A percentile compares a stretch with the other conserved stretches of the same genome.
These are phyloP conservation scores for Talaromyces trachyspermus DNA, from an alignment of 495 filamentous ascomycete genomes.

Conservation along the genomic window DNA sequence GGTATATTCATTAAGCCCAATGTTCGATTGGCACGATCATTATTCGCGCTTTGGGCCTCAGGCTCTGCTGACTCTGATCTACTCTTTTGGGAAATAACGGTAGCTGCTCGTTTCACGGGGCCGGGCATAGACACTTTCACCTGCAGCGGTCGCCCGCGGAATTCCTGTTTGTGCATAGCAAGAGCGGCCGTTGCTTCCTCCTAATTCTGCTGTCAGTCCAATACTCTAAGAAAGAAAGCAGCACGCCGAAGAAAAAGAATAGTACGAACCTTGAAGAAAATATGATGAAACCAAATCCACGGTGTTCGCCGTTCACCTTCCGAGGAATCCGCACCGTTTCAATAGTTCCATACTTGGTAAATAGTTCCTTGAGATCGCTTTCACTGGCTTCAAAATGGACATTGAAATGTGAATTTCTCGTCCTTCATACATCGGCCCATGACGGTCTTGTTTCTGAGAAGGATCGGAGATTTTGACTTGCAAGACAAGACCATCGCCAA, in stretches of 20 bases:
- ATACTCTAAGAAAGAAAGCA: too few relatives aligned
- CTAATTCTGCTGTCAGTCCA: slow-evolving; percentile 10
- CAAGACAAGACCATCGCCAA: slow-evolving; percentile 60
- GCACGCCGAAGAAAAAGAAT: too few relatives aligned
- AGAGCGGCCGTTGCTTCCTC: slow-evolving; percentile 62
- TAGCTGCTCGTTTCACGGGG: slow-evolving; percentile 39
- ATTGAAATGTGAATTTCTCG: slow-evolving; percentile 81
- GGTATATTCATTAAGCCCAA: slow-evolving; percentile 54
- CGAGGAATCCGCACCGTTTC: slow-evolving; percentile 58
- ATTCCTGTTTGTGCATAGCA: slow-evolving; percentile 61
- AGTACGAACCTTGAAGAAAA: slow-evolving; percentile 59
- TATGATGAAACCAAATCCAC: slow-evolving; percentile 70
- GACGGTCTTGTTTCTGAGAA: slow-evolving; percentile 62
- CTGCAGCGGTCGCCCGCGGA: slow-evolving; percentile 61
- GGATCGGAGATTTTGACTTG: slow-evolving; percentile 81
- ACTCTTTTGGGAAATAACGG: slow-evolving; percentile 31
- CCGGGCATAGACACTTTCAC: slow-evolving; percentile 53
- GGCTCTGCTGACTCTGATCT: slow-evolving; percentile 31
- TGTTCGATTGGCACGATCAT: slow-evolving; percentile 44
- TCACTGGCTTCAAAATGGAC: slow-evolving; percentile 59
- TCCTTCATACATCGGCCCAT: slow-evolving; percentile 74
- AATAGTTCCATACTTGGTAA: slow-evolving; percentile 68
- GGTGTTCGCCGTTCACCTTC: slow-evolving; percentile 55
- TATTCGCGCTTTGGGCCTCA: slow-evolving; percentile 17
- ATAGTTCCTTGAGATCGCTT: slow-evolving; percentile 59